Base-by-base conservation (phyloP, 2,329 filamentous ascomycete genomes). In the Epichloe gansuensis region DNA sequence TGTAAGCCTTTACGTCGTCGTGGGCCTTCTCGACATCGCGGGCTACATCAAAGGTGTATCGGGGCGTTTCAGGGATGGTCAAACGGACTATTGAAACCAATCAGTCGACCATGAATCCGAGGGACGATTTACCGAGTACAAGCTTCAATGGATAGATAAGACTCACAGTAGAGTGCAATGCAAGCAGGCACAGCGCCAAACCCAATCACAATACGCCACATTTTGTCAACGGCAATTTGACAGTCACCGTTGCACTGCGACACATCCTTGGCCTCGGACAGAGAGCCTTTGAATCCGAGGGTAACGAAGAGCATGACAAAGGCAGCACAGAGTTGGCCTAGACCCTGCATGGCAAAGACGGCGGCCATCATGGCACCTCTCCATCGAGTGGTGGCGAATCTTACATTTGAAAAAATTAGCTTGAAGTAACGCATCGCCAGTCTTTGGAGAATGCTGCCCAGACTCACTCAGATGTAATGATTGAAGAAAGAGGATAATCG, bases 321-420 rank as follows among this genome's bases (percentile, higher is more conserved):
- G 46, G 86, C 86, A 48, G 85, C 87, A 28, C 74, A 75, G 52
- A 93, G 82, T 68, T 93, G 88, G 21, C 88, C 88, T 50, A 93
- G 77, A 58, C 88, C 87, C 67, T 94, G 88, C 86, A 91, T 91
- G 59, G 87, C 86, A 62, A 93, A 93, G 51, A 93, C 88, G 15
- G 86, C 77, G 37, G 81, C 86, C 83, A 94, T 91, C 84, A 93
- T 93, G 58, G 86, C 86, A 59, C 87, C 88, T 67, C 88, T 75
- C 82, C 86, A 91, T 68, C 85, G 89, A 51, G 87, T 91, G 4
- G 85, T 91, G 11, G 88, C 86, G 62, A 93, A 69, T 51, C 67
- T 69, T 31, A 4, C 5, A 21, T 23, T 15, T 5, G 23, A 15
- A 34, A 21, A 21, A 7, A 28, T 51, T 37, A 46, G 35, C 35